Evolutionary conservation across 2,329 filamentous ascomycete genomes (phyloP), one percentile per base, ranked within the genome.

Genomic region (Colletotrichum costaricense): DNA sequence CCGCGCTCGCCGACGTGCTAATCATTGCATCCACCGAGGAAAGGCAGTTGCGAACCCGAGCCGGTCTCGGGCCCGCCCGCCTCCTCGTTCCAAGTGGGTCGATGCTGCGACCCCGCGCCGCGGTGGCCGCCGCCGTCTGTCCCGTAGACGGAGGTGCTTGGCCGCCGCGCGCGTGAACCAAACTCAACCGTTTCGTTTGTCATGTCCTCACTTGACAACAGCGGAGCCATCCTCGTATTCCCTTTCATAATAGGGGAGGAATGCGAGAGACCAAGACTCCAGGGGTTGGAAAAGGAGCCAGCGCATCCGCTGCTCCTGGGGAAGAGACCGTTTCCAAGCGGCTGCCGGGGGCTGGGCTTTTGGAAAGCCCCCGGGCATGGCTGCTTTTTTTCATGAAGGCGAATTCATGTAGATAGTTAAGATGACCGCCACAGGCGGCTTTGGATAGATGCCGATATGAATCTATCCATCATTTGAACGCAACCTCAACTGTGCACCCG

Each of bases 41-140:
- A 55, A 75, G 64, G 79, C 38, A 16, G 38, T 42, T 78, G 79
- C 76, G 79, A 75, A 75, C 80, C 80, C 84, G 84, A 86, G 86
- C 86, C 82, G 86, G 86, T 81, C 83, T 85, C 83, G 83, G 78
- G 78, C 46, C 38, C 22, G 68, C 55, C 65, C 35, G 63, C 66
- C 62, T 57, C 72, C 71, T 71, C 71, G 68, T 52, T 63, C 63
- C 83, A 81, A 82, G 81, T 84, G 85, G 86, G 87, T 86, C 86
- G 86, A 88, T 88, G 85, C 86, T 88, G 82, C 86, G 86, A 78
- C 85, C 86, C 83, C 85, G 77, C 83, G 82, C 80, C 81, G 81
- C 76, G 70, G 77, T 26, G 67, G 56, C 46, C 56, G 42, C 19
- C 19, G 42, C 42, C 42, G 19, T n/a, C 38, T 38, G 12, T 38